These are phyloP conservation scores for Ceratocystis papillata DNA, from an alignment of 2,329 filamentous ascomycete species.

Conservation along the genomic window DNA sequence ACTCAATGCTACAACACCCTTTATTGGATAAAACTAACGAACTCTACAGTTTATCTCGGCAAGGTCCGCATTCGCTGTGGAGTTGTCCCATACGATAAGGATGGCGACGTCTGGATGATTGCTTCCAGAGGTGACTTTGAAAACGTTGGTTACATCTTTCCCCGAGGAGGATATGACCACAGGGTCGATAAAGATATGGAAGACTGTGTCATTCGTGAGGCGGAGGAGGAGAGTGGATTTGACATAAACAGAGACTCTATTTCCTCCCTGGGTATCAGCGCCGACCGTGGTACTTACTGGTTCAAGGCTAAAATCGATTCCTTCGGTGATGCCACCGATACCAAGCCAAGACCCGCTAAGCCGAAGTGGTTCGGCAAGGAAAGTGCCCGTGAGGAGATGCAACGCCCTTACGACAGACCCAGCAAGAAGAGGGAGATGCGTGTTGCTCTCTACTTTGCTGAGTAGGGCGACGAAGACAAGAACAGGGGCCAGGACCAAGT, in stretches of 20 bases:
- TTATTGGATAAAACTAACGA: neutral
- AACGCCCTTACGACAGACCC: neutral
- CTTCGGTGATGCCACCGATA: neutral
- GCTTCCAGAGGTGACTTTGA: neutral
- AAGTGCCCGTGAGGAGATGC: neutral
- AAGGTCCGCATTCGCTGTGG: neutral
- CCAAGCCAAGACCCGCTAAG: neutral
- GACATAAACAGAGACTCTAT: neutral
- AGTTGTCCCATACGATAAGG: neutral
- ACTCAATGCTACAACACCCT: neutral
- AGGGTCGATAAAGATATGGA: accelerated
- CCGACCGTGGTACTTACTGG: neutral
- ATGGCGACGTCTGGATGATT: neutral
- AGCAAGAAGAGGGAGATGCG: neutral
- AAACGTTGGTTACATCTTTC: neutral
- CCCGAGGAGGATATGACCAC: neutral
- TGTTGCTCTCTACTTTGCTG: neutral
- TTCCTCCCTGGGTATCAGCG: neutral
- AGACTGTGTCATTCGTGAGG: neutral
- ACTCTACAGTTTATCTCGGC: neutral
- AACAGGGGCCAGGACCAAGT: too few relatives aligned
- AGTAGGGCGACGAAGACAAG: neutral
- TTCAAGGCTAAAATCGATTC: neutral
- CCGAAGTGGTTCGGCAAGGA: neutral
- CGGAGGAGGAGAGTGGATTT: neutral